These are phyloP conservation scores for Phalaenopsis aphrodite DNA, from an alignment of 106 monocot genomes.

Conservation along the genomic window DNA sequence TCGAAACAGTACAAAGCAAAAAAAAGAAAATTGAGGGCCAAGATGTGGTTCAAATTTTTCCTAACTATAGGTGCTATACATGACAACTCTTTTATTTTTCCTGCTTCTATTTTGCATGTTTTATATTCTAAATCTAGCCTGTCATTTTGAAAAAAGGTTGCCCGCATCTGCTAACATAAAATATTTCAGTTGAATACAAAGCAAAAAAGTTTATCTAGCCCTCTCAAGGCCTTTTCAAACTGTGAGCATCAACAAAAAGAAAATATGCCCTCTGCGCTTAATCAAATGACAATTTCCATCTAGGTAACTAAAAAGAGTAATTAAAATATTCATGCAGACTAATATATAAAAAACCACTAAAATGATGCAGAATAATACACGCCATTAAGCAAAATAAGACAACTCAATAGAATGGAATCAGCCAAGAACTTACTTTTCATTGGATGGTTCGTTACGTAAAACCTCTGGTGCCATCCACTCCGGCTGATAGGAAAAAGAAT, in stretches of 20 bases:
- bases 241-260: background rate
- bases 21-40: too few species aligned
- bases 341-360: background rate
- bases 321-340: too few species aligned
- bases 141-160: too few species aligned
- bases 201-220: too few species aligned
- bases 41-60: too few species aligned
- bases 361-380: background rate
- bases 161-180: too few species aligned
- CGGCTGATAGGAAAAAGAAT: constrained; percentile 32
- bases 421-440: constrained; percentile 73
- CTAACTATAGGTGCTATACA: too few species aligned
- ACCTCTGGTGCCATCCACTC: constrained; percentile 99
- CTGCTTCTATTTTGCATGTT: too few species aligned
- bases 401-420: background rate
- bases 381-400: background rate
- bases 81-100: too few species aligned
- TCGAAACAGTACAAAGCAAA: too few species aligned
- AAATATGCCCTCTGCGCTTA: background rate
- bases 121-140: too few species aligned
- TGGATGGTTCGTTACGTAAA: constrained; percentile 87
- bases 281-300: background rate
- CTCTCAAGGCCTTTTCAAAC: background rate
- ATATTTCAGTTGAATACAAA: too few species aligned
- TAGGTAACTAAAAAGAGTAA: background rate